Base-by-base conservation (phyloP, 495 filamentous ascomycete genomes). In the Trichocladium uniseriatum region DNA sequence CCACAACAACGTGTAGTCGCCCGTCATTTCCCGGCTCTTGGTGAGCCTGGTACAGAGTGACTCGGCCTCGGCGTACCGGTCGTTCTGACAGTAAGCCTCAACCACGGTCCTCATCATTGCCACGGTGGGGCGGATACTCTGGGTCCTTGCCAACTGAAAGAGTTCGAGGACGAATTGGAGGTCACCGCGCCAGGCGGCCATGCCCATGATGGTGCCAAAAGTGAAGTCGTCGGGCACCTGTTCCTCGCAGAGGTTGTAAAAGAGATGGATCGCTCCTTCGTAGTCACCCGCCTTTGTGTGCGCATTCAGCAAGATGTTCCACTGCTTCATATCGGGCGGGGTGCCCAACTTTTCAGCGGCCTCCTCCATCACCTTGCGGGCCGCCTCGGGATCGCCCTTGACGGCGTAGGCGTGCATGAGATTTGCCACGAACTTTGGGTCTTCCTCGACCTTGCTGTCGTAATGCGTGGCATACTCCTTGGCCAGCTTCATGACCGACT, bases 261-360 rank as follows among this genome's bases (percentile, higher is more conserved):
- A 85, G 21, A 70, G 71, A 3, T 64, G 52, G 50, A 86, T 69
- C 14, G 80, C 80, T 4, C 78, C 79, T 34, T 80, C 69, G 39
- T 84, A 69, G 63, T 94, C 83, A 22, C 74, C 70, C 5, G 76
- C 77, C 55, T 79, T 79, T 2, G 70, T 67, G 62, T 88, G 73
- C 3, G 87, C 86, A 49, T 82, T 76, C 14, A 98, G 68, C 28
- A 95, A 60, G 24, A 84, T 82, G 58, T 96, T 95, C 80, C 82
- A 94, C 37, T 75, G 77, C 11, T 40, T 31, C 0, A 66, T 61
- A 51, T 76, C 75, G 16, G 79, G 81, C 15, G 67, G 42, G 13
- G 86, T 54, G 0, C 70, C 66, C 48, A 80, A 79, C 39, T 78
- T 72, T 2, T 63, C 57, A 11, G 61, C 53, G 2, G 87, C 72